phyloP scores from a whole-genome alignment of 164 flowering plant genomes.

The Piper longum region DNA sequence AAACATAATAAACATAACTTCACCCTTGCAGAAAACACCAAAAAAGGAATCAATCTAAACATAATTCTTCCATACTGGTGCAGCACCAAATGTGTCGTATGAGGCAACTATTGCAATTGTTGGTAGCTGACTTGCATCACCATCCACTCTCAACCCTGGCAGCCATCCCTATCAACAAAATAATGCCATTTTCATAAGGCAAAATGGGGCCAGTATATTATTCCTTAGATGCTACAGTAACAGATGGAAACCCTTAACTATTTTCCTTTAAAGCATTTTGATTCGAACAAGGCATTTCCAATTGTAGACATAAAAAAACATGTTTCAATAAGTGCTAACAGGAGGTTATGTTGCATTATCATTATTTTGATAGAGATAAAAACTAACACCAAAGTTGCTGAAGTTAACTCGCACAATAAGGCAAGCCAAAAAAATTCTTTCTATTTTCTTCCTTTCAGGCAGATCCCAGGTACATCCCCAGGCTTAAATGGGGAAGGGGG shows the following conservation, averaged over 20 bases:
- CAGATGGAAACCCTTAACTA: too few relatives aligned
- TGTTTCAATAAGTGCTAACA: background rate
- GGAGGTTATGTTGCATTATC: background rate
- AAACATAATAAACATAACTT: slow-evolving; percentile 2
- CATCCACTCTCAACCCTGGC: slow-evolving; percentile 77
- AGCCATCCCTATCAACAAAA: slow-evolving; percentile 68
- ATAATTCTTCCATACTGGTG: slow-evolving; percentile 42
- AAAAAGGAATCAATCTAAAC: background rate
- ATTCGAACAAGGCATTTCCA: too few relatives aligned
- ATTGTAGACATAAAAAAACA: too few relatives aligned
- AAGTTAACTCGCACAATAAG: too few relatives aligned
- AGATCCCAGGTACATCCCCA: too few relatives aligned
- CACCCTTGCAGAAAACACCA: background rate
- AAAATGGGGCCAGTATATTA: too few relatives aligned
- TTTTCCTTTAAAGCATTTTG: too few relatives aligned
- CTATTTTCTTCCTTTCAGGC: too few relatives aligned
- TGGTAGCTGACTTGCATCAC: slow-evolving; percentile 88
- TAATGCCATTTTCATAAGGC: background rate
- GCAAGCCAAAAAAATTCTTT: too few relatives aligned
- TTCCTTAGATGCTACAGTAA: too few relatives aligned
- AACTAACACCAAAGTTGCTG: too few relatives aligned
- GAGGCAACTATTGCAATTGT: slow-evolving; percentile 97
- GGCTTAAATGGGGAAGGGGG: too few relatives aligned
- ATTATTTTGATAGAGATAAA: background rate
- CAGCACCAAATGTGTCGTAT: slow-evolving; percentile 98